Base-by-base conservation (phyloP, 805 yeast genomes). In the Clavispora phyllophila region DNA sequence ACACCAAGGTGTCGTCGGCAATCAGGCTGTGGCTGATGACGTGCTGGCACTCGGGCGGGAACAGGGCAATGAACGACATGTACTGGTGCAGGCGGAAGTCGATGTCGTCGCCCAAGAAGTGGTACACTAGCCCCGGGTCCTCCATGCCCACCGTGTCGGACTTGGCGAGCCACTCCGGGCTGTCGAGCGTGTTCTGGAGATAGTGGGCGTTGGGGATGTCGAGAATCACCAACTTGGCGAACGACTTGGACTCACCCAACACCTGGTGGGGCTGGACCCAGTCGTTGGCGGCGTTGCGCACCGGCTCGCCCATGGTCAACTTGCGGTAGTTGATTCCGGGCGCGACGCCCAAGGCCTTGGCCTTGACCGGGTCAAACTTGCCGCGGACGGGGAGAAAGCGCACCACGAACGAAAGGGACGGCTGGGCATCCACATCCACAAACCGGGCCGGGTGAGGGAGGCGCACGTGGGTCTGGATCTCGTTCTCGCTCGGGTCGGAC, bases 321-420 rank as follows among this genome's bases (percentile, higher is more conserved):
- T 69, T 57, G 12, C 81, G 76, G 60, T 68, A 87, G 19, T 73
- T 56, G 7, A 73, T 67, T 0, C 93, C 89, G 4, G 76, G 76
- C 24, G 83, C 82, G 8, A 91, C 77, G 0, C 90, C 89, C 17
- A 89, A 63, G 35, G 67, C 76, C 18, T 61, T 66, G 1, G 98
- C 97, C 54, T 73, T 79, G 8, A 70, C 65, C 0, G 78, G 77
- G 44, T 79, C 68, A 56, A 93, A 93, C 55, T 75, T 83, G 0
- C 99, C 98, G 54, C 96, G 69, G 0, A 77, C 68, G 0, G 89
- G 80, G 33, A 76, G 65, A 34, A 87, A 77, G 22, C 78, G 72
- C 6, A 91, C 67, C n/a, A 87, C 70, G 58, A 84, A 90, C 53
- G 75, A 80, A 3, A 88, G 73, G 0, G 93, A 71, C 7, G 67